A percentile compares a stretch with the other conserved stretches of the same genome.
Conservation (phyloP, 176 grass and related monocot genomes). For the Oryza officinalis region DNA sequence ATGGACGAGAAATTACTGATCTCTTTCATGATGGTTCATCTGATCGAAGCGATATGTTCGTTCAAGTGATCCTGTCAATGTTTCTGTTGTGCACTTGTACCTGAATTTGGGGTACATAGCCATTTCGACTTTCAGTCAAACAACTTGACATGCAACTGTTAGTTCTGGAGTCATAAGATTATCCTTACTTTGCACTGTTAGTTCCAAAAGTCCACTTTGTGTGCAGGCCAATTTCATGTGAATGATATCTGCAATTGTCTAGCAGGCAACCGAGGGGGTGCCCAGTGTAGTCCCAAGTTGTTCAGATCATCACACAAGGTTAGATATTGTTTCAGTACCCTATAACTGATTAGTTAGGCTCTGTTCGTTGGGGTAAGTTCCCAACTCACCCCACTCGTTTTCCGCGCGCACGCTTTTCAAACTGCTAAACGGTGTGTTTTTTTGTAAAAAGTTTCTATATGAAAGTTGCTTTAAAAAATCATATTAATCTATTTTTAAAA, state of each 20-base stretch:
- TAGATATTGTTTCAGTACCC: neutral
- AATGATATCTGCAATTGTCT: neutral
- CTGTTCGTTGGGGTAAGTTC: no score
- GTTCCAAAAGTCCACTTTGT: neutral
- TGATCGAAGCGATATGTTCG: neutral
- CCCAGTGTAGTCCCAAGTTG: neutral
- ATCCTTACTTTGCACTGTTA: neutral
- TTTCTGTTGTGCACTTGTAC: neutral
- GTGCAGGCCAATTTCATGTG: neutral
- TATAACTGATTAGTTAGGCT: neutral
- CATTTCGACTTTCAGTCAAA: neutral
- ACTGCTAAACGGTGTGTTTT: no score
- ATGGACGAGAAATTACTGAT: neutral
- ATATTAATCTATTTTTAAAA: no score
- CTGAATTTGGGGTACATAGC: neutral
- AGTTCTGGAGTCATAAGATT: neutral
- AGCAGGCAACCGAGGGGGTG: neutral
- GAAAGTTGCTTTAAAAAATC: no score
- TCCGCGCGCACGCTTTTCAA: no score
- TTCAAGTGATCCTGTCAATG: neutral
- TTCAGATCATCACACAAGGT: constrained; percentile 28
- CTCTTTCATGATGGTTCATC: neutral
- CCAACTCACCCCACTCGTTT: no score
- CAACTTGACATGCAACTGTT: neutral
- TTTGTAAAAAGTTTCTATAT: no score